phyloP scores from a whole-genome alignment of 2,329 filamentous ascomycete genomes.

The Canariomyces notabilis region DNA sequence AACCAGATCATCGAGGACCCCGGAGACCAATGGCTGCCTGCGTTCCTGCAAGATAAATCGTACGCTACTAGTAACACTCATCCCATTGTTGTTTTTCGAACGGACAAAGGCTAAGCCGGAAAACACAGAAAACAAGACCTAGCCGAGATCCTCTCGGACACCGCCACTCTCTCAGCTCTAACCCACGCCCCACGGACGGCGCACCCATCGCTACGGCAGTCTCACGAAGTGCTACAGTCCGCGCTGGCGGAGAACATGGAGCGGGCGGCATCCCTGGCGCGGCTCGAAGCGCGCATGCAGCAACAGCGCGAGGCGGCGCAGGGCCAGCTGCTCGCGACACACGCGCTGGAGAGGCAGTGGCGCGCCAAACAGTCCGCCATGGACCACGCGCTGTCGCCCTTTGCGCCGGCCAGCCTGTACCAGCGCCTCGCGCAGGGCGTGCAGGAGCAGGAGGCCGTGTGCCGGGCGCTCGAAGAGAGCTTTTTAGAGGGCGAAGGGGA shows the following conservation, averaged over 20 bases:
- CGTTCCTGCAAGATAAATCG: slow-evolving; percentile 75
- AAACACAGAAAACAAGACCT: slow-evolving; percentile 69
- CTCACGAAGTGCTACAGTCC: slow-evolving; percentile 58
- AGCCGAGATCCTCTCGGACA: slow-evolving; percentile 59
- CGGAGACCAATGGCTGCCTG: slow-evolving; percentile 73
- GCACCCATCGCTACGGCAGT: slow-evolving; percentile 66
- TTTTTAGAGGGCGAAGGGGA: slow-evolving; percentile 62
- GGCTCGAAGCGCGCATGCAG: slow-evolving; percentile 52
- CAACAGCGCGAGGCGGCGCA: slow-evolving; percentile 67
- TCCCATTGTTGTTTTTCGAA: no score
- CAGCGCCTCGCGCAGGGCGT: slow-evolving; percentile 71
- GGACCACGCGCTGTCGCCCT: slow-evolving; percentile 77
- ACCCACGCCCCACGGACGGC: slow-evolving; percentile 60
- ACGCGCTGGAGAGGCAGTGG: slow-evolving; percentile 90
- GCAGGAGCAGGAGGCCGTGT: slow-evolving; percentile 76
- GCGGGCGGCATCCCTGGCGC: slow-evolving; percentile 58
- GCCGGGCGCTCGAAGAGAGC: slow-evolving; percentile 82
- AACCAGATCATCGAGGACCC: slow-evolving; percentile 47
- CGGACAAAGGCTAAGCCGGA: no score
- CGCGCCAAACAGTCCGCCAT: slow-evolving; percentile 82
- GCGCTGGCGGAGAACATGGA: slow-evolving; percentile 67
- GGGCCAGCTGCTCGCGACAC: slow-evolving; percentile 74
- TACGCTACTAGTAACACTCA: slow-evolving; percentile 38
- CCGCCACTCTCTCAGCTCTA: slow-evolving; percentile 67
- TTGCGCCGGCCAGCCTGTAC: slow-evolving; percentile 82